These are phyloP conservation scores for Amyloporia xantha DNA, from an alignment of 768 basidiomycete genomes.

Conservation along the genomic window DNA sequence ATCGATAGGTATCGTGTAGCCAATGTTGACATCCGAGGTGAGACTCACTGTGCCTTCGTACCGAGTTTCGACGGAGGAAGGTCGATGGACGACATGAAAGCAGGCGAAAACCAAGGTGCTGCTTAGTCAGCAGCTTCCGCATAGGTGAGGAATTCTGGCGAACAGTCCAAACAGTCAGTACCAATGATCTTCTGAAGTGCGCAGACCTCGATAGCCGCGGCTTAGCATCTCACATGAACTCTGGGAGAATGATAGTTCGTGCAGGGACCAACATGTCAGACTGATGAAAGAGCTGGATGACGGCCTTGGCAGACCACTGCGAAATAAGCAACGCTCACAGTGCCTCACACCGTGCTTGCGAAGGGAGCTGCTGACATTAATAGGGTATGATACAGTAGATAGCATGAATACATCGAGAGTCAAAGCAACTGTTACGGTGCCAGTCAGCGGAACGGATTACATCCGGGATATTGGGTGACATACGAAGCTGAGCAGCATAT, in stretches of 20 bases:
- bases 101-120: conserved; percentile 4
- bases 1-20: conserved; percentile 36
- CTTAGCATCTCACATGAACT: conserved; percentile 2
- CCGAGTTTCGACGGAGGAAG: conserved; percentile 71
- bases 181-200: no score
- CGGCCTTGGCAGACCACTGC: neutral
- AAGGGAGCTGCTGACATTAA: conserved; percentile 17
- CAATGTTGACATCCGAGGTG: neutral
- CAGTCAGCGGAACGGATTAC: no score
- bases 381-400: conserved; percentile 15
- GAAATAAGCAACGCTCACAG: no score
- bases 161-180: no score
- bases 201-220: no score
- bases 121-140: conserved; percentile 29
- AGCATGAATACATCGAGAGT: conserved; percentile 13
- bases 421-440: conserved; percentile 3
- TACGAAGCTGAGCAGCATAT: neutral
- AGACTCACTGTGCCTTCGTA: conserved; percentile 67
- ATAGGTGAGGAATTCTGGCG: no score
- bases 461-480: neutral
- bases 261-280: neutral
- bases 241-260: neutral
- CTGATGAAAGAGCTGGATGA: neutral
- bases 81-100: conserved; percentile 27
- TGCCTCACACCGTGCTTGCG: no score